Conservation (phyloP, 371 early-diverging fungal species). For the Choanephora cucurbitarum region DNA sequence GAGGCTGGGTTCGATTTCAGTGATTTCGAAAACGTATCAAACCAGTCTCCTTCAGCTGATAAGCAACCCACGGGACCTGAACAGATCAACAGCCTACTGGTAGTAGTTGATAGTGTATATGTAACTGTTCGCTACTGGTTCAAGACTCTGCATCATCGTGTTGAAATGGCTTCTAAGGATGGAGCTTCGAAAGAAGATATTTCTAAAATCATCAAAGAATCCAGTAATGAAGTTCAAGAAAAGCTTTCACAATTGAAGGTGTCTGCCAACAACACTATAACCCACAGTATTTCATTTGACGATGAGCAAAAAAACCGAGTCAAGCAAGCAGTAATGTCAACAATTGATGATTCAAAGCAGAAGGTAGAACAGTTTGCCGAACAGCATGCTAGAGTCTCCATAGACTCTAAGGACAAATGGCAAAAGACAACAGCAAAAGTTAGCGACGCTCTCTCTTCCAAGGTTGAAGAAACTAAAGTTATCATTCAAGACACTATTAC, state of each 20-base stretch:
- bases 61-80: constrained; percentile 17
- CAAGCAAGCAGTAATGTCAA: constrained; percentile 11
- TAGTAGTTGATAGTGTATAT: constrained; percentile 19
- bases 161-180: constrained; percentile 16
- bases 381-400: constrained; percentile 2
- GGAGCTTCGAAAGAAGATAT: constrained; percentile 21
- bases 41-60: neutral
- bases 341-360: neutral
- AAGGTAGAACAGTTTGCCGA: constrained; percentile 14
- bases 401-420: constrained; percentile 13
- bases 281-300: neutral
- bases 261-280: neutral
- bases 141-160: constrained; percentile 15
- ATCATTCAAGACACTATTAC: neutral
- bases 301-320: constrained; percentile 16
- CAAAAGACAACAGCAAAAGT: constrained; percentile 1
- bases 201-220: constrained; percentile 12
- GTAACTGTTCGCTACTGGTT: constrained; percentile 29
- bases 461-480: neutral
- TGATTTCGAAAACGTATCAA: neutral
- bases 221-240: constrained; percentile 19
- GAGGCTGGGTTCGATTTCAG: constrained; percentile 6
- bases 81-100: constrained; percentile 12
- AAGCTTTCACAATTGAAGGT: constrained; percentile 15
- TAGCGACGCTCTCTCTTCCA: neutral